Evolutionary conservation across 23 red algal genomes (phyloP).

Genomic region (Gracilaria gracilis): DNA sequence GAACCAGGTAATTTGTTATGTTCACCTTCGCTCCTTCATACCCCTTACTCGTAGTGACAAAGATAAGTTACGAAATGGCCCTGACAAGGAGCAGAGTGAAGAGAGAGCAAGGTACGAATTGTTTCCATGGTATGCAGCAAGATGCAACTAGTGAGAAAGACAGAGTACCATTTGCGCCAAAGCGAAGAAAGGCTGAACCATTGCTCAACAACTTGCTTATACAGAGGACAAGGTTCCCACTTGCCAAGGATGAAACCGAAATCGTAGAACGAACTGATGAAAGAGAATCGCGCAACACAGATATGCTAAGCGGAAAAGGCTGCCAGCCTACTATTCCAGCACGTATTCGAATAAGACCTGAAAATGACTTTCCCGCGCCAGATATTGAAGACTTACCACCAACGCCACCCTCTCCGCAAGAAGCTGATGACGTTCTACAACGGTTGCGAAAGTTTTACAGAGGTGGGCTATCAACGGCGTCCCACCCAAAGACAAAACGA

Average conservation of each 20-base stretch:
- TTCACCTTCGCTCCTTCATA: background rate
- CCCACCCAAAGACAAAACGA: conserved; percentile 30
- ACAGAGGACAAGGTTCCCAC: background rate
- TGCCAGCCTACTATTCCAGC: background rate
- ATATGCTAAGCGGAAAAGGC: background rate
- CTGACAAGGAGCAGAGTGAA: background rate
- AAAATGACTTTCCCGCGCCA: background rate
- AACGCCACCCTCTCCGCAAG: conserved; percentile 11
- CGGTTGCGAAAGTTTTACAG: conserved; percentile 19
- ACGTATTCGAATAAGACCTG: background rate
- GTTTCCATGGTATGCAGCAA: background rate
- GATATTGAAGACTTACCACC: conserved; percentile 29
- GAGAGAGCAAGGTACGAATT: background rate
- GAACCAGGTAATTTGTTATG: background rate
- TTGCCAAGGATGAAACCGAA: background rate
- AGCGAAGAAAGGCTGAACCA: background rate
- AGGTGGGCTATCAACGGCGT: conserved; percentile 18
- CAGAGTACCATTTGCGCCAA: background rate
- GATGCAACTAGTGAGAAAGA: no score
- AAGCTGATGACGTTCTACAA: conserved; percentile 29
- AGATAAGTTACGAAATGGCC: background rate
- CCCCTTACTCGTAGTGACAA: background rate
- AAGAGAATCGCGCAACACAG: background rate
- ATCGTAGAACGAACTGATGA: background rate
- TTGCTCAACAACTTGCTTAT: background rate